These are phyloP conservation scores for Suzukiozyma palmioleophila DNA, from an alignment of 1,139 yeast genomes.

Conservation along the genomic window DNA sequence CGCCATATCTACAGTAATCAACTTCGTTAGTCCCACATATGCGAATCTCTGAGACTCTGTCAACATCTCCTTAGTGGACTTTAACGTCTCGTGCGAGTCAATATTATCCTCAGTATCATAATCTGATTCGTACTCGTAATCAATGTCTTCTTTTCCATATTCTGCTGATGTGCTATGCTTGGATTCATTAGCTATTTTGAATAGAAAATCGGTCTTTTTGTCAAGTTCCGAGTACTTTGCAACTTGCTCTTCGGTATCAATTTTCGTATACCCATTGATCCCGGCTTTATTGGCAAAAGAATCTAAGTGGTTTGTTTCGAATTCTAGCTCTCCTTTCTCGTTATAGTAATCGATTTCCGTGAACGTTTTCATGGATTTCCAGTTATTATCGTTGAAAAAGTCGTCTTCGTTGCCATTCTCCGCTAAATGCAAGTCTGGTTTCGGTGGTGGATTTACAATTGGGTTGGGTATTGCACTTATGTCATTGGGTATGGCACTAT, in stretches of 20 bases:
- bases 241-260: conserved; percentile 85
- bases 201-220: conserved; percentile 78
- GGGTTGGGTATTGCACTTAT: not conserved
- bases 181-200: conserved; percentile 26
- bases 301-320: conserved; percentile 13
- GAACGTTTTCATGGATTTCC: conserved; percentile 54
- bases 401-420: conserved; percentile 22
- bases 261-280: conserved; percentile 74
- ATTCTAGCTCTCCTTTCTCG: conserved; percentile 46
- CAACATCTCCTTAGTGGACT: conserved; percentile 76
- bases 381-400: conserved; percentile 34
- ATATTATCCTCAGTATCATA: conserved; percentile 35
- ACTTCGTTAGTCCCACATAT: conserved; percentile 78
- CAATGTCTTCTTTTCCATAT: conserved; percentile 20
- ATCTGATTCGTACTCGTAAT: conserved; percentile 22
- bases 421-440: conserved; percentile 8
- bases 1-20: conserved; percentile 78
- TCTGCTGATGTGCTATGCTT: conserved; percentile 12
- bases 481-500: conserved; percentile 1
- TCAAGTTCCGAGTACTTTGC: conserved; percentile 71
- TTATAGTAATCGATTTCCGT: conserved; percentile 49
- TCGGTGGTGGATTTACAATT: conserved; percentile 4
- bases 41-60: conserved; percentile 86
- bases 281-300: conserved; percentile 12
- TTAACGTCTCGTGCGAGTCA: conserved; percentile 60